Percentiles rank a stretch among this genome's conserved stretches.
Conservation (phyloP, 495 filamentous ascomycete species). For the Xylaria intraflava region DNA sequence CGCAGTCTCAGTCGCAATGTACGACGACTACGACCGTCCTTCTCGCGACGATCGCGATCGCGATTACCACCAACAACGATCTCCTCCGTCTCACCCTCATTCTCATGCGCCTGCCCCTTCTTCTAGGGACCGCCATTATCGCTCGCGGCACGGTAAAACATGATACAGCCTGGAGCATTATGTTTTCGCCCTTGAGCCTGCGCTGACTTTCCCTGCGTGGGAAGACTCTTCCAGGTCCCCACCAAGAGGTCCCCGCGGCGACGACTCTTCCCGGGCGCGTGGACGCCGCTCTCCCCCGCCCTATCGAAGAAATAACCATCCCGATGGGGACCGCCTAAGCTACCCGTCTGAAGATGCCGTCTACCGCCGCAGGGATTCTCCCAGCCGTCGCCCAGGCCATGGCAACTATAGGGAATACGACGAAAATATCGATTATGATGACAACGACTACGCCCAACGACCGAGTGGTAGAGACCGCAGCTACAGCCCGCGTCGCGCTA, state of each 20-base stretch:
- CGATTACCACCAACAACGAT: conserved; percentile 32
- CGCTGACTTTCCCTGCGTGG: conserved; percentile 32
- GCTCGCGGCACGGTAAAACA: conserved; percentile 45
- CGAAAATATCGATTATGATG: conserved; percentile 15
- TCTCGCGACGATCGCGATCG: conserved; percentile 17
- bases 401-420: conserved; percentile 4
- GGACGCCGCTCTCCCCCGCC: conserved; percentile 9
- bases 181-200: conserved; percentile 31
- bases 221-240: conserved; percentile 31
- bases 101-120: not conserved
- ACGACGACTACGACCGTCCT: conserved; percentile 16
- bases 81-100: not conserved
- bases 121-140: conserved; percentile 26
- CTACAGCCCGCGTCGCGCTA: conserved; percentile 18
- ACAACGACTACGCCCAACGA: conserved; percentile 11
- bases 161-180: conserved; percentile 34
- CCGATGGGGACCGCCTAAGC: not conserved
- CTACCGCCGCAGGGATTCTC: conserved; percentile 3
- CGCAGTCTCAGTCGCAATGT: conserved; percentile 11
- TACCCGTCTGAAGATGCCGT: conserved; percentile 1
- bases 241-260: conserved; percentile 20
- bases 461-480: conserved; percentile 2
- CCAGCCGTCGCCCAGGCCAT: conserved; percentile 2
- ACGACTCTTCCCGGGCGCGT: conserved; percentile 18
- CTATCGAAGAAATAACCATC: conserved; percentile 14